Percentiles rank a stretch among this genome's conserved stretches.
phyloP scores from a whole-genome alignment of 2,329 filamentous ascomycete genomes.

The Orbilia ellipsospora region DNA sequence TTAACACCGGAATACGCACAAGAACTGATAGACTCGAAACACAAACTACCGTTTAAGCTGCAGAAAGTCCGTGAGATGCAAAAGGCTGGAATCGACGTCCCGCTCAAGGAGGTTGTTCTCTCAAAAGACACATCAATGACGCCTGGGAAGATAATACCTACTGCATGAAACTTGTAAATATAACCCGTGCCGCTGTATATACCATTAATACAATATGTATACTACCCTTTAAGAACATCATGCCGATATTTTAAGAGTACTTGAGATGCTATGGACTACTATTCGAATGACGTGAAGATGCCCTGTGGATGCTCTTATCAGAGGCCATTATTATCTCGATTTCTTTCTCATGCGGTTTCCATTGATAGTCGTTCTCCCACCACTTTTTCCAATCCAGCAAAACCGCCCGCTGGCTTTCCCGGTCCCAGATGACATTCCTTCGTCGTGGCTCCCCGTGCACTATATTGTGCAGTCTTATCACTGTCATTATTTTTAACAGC shows the following conservation, averaged over 20 bases:
- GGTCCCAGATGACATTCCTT: conserved; percentile 40
- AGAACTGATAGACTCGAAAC: conserved; percentile 67
- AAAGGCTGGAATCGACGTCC: conserved; percentile 60
- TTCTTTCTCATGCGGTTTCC: conserved; percentile 37
- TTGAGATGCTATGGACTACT: not conserved
- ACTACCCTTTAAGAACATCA: not conserved
- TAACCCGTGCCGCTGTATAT: conserved; percentile 31
- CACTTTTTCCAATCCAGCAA: conserved; percentile 46
- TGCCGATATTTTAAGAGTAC: not conserved
- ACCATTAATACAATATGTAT: conserved; percentile 34
- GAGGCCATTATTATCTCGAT: conserved; percentile 33
- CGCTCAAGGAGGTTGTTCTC: conserved; percentile 35
- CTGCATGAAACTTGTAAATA: conserved; percentile 21
- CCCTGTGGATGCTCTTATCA: conserved; percentile 13
- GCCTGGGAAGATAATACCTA: conserved; percentile 49
- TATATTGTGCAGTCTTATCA: conserved; percentile 33
- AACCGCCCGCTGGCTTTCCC: conserved; percentile 10
- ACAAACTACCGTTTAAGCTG: conserved; percentile 65
- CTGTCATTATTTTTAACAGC: conserved; percentile 25
- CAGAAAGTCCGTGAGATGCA: conserved; percentile 77
- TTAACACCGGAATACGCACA: conserved; percentile 81
- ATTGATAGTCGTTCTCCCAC: conserved; percentile 43
- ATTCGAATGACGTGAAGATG: conserved; percentile 14
- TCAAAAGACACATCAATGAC: conserved; percentile 51
- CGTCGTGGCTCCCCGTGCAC: conserved; percentile 32